Evolutionary conservation across 2,329 filamentous ascomycete genomes (phyloP), one percentile per base, ranked within the genome.

Genomic region (Herpotrichia juniperi): DNA sequence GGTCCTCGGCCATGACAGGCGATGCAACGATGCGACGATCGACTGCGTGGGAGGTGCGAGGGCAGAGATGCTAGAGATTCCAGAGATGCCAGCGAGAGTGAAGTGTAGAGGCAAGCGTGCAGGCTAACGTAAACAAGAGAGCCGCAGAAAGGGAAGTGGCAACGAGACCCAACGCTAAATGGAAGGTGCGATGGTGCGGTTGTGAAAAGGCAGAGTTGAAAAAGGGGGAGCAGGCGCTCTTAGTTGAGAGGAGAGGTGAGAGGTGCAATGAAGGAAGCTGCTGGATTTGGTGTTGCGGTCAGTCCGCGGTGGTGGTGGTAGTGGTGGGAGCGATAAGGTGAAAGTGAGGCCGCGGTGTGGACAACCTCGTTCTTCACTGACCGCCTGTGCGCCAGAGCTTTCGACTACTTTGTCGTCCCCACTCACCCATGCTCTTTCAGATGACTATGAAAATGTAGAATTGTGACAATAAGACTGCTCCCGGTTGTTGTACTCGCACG

Each of bases 171-270:
- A 30, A 44, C 34, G 37, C 43, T 43, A 14, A 47, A 48, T 34
- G 50, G 30, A 19, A 22, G 37, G 52, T 26, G 48, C 48, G 46
- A 42, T 35, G 43, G 25, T 21, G 26, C 26, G 12, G 26, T 28
- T 12, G 26, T 28, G 26, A 12, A n/a, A n/a, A n/a, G n/a, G n/a
- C n/a, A n/a, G n/a, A n/a, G n/a, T n/a, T n/a, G n/a, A n/a, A n/a
- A n/a, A n/a, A n/a, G n/a, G n/a, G n/a, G n/a, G n/a, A n/a, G n/a
- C n/a, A n/a, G n/a, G n/a, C n/a, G n/a, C n/a, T n/a, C n/a, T n/a
- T n/a, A n/a, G n/a, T n/a, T n/a, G n/a, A n/a, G n/a, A n/a, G n/a
- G n/a, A n/a, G n/a, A n/a, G n/a, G n/a, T n/a, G 26, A 42, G 48
- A 46, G 19, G 17, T 19, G 35, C n/a, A 31, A 19, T 42, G 39